Base-by-base conservation (phyloP, 2,329 filamentous ascomycete species). In the Ophiostoma sp. region DNA sequence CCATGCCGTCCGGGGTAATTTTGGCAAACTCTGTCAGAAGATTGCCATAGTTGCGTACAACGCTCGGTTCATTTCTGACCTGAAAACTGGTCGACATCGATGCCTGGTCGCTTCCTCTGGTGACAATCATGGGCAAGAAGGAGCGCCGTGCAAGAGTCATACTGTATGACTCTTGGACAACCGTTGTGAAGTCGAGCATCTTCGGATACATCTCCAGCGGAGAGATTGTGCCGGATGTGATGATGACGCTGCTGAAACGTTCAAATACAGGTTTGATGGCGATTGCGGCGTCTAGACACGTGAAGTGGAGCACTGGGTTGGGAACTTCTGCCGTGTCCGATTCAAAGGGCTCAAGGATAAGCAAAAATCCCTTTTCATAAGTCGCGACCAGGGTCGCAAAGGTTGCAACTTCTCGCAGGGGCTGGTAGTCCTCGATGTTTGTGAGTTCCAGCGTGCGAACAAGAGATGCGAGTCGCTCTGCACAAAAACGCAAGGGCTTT, bases 141-240 rank as follows among this genome's bases (percentile, higher is more conserved):
- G 96, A 97, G 73, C 92, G 89, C 59, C 97, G 89, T 1, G 95
- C 95, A 6, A 99, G 88, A 0, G 96, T 98, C 94, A 99, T 99
- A 76, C 90, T 91, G 83, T 99, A 99, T 0, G 97, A 99, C 81
- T 99, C 95, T 80, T 98, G 95, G 2, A 98, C 92, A 0, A 98
- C 94, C 1, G 95, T 94, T 11, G 88, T 87, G 83, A 99, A 99
- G 71, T 94, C 92, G 33, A 99, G 90, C 95, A 99, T 99, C 80
- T 97, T 98, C 0, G 96, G 97, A 79, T 99, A 99, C 92, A 99
- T 99, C 80, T 99, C 97, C 3, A 99, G 84, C 0, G 96, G 96
- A 1, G 96, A 98, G 75, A 99, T 94, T 1, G 96, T 99, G 76
- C 96, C 96, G 0, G 96, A 98, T 0, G 96, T 99, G 80, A 99